phyloP scores from a whole-genome alignment of 192 early-diverging fungal species.

The Phlyctochytrium bullatum region DNA sequence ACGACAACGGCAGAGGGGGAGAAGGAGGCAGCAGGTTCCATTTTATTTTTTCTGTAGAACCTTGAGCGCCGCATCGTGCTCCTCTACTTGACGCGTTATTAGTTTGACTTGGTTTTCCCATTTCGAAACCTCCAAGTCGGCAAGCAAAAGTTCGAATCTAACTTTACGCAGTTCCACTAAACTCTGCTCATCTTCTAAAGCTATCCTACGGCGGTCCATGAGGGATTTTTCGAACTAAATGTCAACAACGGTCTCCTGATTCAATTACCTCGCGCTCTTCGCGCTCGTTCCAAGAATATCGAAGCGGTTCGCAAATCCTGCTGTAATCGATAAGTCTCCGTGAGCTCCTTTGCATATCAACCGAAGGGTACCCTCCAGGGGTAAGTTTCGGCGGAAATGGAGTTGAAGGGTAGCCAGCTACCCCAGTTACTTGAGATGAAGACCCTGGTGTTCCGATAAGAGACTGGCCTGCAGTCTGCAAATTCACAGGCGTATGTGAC shows the following conservation, averaged over 20 bases:
- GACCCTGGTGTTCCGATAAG: too few species aligned
- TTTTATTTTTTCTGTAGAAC: background rate
- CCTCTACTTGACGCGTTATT: background rate
- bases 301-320: conserved; percentile 8
- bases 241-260: background rate
- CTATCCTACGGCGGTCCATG: conserved; percentile 12
- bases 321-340: conserved; percentile 12
- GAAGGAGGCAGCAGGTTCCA: too few species aligned
- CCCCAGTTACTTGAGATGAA: background rate
- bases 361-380: background rate
- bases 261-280: conserved; percentile 23
- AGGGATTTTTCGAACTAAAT: conserved; percentile 21
- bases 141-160: conserved; percentile 11
- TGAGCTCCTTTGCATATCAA: background rate
- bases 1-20: too few species aligned
- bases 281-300: conserved; percentile 28
- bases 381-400: background rate
- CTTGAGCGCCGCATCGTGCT: background rate
- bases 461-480: too few species aligned
- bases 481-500: too few species aligned
- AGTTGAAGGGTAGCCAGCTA: background rate
- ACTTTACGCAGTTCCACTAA: conserved; percentile 18
- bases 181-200: conserved; percentile 7
- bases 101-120: conserved; percentile 25
- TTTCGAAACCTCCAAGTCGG: conserved; percentile 23